Percentiles rank a stretch among this genome's conserved stretches.
Evolutionary conservation across 148 eudicot species (phyloP).

Genomic region (Silene uniflora): DNA sequence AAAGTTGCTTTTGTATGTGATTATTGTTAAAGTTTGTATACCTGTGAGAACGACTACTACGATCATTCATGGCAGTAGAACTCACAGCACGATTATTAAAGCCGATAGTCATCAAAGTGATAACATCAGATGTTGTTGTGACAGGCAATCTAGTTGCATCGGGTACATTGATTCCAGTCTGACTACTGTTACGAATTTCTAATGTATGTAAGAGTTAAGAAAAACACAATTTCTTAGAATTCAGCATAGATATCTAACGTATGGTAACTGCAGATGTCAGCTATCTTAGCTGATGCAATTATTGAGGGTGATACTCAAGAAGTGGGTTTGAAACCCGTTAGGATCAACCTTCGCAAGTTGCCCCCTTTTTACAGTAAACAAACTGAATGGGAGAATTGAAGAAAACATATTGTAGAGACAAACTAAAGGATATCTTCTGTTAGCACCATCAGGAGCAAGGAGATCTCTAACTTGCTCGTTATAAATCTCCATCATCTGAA

Average conservation of each 20-base stretch:
- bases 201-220: conserved; percentile 66
- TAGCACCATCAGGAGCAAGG: conserved; percentile 61
- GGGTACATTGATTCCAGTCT: conserved; percentile 81
- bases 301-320: too few relatives aligned
- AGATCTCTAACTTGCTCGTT: conserved; percentile 98
- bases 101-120: conserved; percentile 74
- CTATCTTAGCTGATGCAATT: too few relatives aligned
- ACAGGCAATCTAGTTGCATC: conserved; percentile 81
- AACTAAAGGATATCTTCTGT: conserved; percentile 76
- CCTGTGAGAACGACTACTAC: conserved; percentile 99
- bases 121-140: conserved; percentile 74
- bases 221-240: conserved; percentile 12
- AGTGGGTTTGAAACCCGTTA: too few relatives aligned
- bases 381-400: background rate
- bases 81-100: conserved; percentile 84
- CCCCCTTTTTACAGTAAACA: too few relatives aligned
- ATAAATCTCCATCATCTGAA: conserved; percentile 96
- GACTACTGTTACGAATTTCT: conserved; percentile 77
- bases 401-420: background rate
- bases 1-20: background rate
- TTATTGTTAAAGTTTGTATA: conserved; percentile 18
- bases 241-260: background rate
- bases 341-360: too few relatives aligned
- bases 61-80: conserved; percentile 86
- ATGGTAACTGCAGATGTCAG: background rate